phyloP scores from a whole-genome alignment of 257 asterid species.

The Solanum sitiens region DNA sequence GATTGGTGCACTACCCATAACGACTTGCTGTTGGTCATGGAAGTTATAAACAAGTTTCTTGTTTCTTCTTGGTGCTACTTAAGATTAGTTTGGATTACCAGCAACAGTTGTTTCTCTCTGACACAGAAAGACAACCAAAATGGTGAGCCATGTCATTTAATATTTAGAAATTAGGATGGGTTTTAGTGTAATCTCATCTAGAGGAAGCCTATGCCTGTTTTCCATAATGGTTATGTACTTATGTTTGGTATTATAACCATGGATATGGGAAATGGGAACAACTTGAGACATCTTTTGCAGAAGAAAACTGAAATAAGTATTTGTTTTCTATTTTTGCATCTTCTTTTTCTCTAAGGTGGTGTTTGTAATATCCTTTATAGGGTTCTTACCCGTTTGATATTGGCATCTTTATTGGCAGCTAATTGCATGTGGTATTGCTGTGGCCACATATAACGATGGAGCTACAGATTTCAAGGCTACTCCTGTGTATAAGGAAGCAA shows the following conservation, averaged over 20 bases:
- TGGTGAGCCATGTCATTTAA: not conserved
- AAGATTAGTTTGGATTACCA: not conserved
- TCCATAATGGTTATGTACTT: not conserved
- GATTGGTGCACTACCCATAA: not conserved
- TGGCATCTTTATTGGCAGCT: constrained; percentile 28
- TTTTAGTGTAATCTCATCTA: not conserved
- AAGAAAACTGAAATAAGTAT: not conserved
- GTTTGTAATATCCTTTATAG: not conserved
- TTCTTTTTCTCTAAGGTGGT: not conserved
- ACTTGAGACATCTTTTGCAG: not conserved
- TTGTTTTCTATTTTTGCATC: not conserved
- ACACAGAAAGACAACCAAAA: not conserved
- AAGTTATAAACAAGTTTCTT: not conserved
- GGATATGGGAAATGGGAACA: not conserved
- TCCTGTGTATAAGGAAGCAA: constrained; percentile 75
- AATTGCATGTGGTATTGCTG: constrained; percentile 78
- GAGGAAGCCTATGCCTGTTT: not conserved
- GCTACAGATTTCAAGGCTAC: constrained; percentile 92
- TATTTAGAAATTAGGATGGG: not conserved
- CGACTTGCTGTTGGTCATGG: not conserved
- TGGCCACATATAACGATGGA: constrained; percentile 69
- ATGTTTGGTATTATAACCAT: not conserved
- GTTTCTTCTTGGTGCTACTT: not conserved
- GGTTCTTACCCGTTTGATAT: not conserved
- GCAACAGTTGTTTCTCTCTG: not conserved